Evolutionary conservation across 1,284 basidiomycete genomes (phyloP), one percentile per base, ranked within the genome.

Genomic region (Phylloboletellus chloephorus): DNA sequence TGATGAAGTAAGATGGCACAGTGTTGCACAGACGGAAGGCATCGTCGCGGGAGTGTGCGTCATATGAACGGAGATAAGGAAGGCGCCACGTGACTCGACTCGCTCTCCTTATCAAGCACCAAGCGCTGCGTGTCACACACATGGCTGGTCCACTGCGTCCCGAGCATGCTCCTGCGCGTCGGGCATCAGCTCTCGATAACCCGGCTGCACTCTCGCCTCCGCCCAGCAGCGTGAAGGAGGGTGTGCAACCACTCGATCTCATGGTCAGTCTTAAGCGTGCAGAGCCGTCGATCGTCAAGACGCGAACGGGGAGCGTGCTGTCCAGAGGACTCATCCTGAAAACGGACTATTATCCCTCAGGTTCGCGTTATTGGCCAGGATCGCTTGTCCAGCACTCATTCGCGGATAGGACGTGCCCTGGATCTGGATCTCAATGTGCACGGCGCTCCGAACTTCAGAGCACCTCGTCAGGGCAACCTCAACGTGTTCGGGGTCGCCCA

Each of bases 401-500:
- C 31, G 15, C 17, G 17, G 34, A 17, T 19, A 80, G 91, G 89
- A 29, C 79, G 91, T 44, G 90, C 91, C 7, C 71, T 93, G 33
- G 88, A 95, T 59, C 75, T 96, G n/a, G 89, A 93, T 55, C 74
- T 97, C 28, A 91, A 88, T 48, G 76, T 99, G 3, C 84, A 88
- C 59, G 96, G 96, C 25, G 95, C 95, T 15, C 94, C 95, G 3
- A 97, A 98, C 67, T 98, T 98, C 60, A 76, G 96, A 47, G 82
- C 88, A 34, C 84, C 85, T 16, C 71, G 79, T 41, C 75, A 80
- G 35, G 82, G 79, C 30, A 77, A 78, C 48, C 72, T 95, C 35
- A 92, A 93, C 50, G 89, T 97, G 2, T 96, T 87, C 60, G 94
- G 92, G 13, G 87, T 85, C 6, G 96, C 96, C 2, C 96, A 98